Evolutionary conservation across 495 filamentous ascomycete genomes (phyloP).

Genomic region (Hypoxylon intermedium): DNA sequence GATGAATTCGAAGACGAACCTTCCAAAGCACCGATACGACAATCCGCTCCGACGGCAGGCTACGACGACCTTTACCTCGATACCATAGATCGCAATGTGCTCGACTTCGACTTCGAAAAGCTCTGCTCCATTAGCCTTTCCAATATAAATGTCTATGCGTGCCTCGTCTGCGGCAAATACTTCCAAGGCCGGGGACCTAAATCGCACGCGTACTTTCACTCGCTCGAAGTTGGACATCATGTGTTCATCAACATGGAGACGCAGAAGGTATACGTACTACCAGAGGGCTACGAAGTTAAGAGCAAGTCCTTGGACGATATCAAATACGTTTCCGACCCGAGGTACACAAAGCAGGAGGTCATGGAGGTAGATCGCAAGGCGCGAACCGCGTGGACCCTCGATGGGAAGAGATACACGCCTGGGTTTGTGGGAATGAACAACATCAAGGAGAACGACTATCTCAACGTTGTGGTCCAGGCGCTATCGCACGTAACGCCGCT

Average conservation of each 20-base stretch:
- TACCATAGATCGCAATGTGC: conserved; percentile 86
- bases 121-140: conserved; percentile 93
- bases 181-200: conserved; percentile 93
- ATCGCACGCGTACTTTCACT: conserved; percentile 96
- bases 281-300: conserved; percentile 96
- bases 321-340: conserved; percentile 97
- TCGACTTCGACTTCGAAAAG: conserved; percentile 98
- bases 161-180: conserved; percentile 96
- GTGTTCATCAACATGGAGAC: conserved; percentile 97
- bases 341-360: conserved; percentile 79
- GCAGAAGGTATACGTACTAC: conserved; percentile 93
- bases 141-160: conserved; percentile 99
- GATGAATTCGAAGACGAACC: conserved; percentile 56
- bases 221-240: conserved; percentile 92
- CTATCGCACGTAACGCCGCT: conserved; percentile 89
- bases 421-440: conserved; percentile 99
- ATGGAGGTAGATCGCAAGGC: conserved; percentile 78
- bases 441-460: conserved; percentile 98
- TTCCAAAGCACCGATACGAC: conserved; percentile 61
- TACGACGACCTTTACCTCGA: conserved; percentile 97
- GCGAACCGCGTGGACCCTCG: conserved; percentile 76
- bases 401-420: conserved; percentile 82
- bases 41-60: conserved; percentile 81
- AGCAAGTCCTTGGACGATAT: conserved; percentile 97
- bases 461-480: conserved; percentile 95